These are phyloP conservation scores for Apiospora koreana DNA, from an alignment of 2,329 filamentous ascomycete genomes.

Conservation along the genomic window DNA sequence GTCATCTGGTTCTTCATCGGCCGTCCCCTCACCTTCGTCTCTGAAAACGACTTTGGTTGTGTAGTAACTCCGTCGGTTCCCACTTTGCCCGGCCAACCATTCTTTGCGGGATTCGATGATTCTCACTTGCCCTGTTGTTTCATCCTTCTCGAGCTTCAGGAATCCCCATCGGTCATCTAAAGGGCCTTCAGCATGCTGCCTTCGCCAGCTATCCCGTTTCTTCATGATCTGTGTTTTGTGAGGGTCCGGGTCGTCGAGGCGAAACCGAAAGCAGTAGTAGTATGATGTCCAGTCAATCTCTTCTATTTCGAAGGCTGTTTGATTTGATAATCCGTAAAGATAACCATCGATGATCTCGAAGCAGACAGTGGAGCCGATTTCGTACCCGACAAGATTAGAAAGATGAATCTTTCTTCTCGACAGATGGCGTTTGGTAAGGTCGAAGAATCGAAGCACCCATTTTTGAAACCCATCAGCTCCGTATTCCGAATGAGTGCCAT, in stretches of 20 bases:
- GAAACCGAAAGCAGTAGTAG: slow-evolving; percentile 68
- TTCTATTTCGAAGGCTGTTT: slow-evolving; percentile 61
- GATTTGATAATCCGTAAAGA: slow-evolving; percentile 72
- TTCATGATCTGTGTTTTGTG: slow-evolving; percentile 41
- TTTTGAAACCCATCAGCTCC: slow-evolving; percentile 56
- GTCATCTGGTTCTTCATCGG: slow-evolving; percentile 8
- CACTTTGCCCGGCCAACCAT: slow-evolving; percentile 56
- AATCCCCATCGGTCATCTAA: slow-evolving; percentile 76
- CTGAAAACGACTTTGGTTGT: slow-evolving; percentile 52
- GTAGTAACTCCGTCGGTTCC: slow-evolving; percentile 67
- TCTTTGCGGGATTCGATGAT: slow-evolving; percentile 72
- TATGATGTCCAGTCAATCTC: slow-evolving; percentile 68
- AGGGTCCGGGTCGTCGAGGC: slow-evolving; percentile 47
- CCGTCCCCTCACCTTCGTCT: neutral
- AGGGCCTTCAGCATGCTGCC: slow-evolving; percentile 68
- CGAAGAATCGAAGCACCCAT: slow-evolving; percentile 62
- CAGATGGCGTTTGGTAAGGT: slow-evolving; percentile 44
- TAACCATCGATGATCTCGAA: slow-evolving; percentile 68
- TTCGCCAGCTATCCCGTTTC: slow-evolving; percentile 60
- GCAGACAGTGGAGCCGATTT: slow-evolving; percentile 67
- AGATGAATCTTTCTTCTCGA: slow-evolving; percentile 50
- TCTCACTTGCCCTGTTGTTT: slow-evolving; percentile 56
- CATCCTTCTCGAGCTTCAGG: slow-evolving; percentile 62
- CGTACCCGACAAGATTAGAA: slow-evolving; percentile 60
- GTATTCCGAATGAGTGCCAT: slow-evolving; percentile 61